Percentiles rank a stretch among this genome's conserved stretches.
phyloP scores from a whole-genome alignment of 768 basidiomycete species.

The Auriscalpium orientale region DNA sequence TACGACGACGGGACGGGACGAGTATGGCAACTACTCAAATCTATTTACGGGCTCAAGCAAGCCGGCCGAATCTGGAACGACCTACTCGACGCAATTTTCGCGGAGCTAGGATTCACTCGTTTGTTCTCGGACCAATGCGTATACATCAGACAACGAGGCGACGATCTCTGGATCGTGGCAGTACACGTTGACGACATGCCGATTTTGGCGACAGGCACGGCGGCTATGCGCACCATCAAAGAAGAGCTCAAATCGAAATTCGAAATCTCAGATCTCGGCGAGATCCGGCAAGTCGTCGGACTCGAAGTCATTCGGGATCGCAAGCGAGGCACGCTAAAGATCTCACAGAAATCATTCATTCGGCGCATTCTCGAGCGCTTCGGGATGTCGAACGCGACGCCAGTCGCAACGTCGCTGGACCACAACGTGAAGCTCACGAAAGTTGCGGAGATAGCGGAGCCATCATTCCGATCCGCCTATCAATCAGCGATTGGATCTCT shows the following conservation, averaged over 20 bases:
- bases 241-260: slow-evolving; percentile 18
- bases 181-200: slow-evolving; percentile 23
- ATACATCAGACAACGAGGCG: neutral
- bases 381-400: slow-evolving; percentile 23
- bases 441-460: neutral
- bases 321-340: slow-evolving; percentile 7
- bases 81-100: neutral
- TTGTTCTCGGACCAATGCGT: neutral
- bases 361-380: slow-evolving; percentile 18
- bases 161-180: slow-evolving; percentile 2
- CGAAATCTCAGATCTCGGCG: slow-evolving; percentile 24
- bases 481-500: slow-evolving; percentile 17
- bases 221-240: slow-evolving; percentile 8
- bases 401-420: slow-evolving; percentile 21
- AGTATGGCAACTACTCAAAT: neutral
- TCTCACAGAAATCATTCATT: slow-evolving; percentile 18
- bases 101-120: neutral
- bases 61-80: neutral
- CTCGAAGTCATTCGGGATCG: slow-evolving; percentile 22
- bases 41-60: neutral
- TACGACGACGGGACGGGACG: neutral
- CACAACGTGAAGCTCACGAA: neutral
- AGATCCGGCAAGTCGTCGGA: slow-evolving; percentile 21
- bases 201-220: slow-evolving; percentile 18
- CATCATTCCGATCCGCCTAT: slow-evolving; percentile 7